Conservation (phyloP, 1,139 yeast genomes). For the Saccharomyces hybrid region DNA sequence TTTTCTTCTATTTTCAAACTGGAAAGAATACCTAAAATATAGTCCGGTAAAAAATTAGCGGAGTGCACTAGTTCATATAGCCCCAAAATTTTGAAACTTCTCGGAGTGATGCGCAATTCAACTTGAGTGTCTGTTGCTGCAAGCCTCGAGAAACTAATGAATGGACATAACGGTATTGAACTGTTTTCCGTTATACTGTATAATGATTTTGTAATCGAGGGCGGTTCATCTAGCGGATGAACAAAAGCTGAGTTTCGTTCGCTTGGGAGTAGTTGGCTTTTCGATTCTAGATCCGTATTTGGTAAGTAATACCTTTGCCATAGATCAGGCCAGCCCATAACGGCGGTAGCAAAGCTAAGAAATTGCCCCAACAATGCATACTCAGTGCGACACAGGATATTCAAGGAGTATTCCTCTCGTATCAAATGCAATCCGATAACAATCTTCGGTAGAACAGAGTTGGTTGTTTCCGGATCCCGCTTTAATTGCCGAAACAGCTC, state of each 20-base stretch:
- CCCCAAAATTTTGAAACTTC: constrained; percentile 51
- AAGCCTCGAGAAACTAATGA: constrained; percentile 59
- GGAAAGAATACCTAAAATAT: constrained; percentile 53
- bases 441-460: constrained; percentile 45
- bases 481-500: not conserved
- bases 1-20: constrained; percentile 45
- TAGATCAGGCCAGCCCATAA: constrained; percentile 68
- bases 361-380: constrained; percentile 43
- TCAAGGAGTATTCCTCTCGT: constrained; percentile 65
- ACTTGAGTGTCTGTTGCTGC: constrained; percentile 56
- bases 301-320: constrained; percentile 57
- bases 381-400: constrained; percentile 39
- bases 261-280: not conserved
- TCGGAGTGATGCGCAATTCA: constrained; percentile 56
- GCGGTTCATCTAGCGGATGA: constrained; percentile 31
- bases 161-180: constrained; percentile 35
- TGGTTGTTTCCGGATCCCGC: constrained; percentile 1
- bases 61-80: constrained; percentile 59
- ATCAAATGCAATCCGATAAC: constrained; percentile 64
- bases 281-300: constrained; percentile 13
- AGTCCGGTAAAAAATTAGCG: constrained; percentile 42
- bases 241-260: constrained; percentile 12
- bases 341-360: constrained; percentile 51
- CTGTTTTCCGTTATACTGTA: constrained; percentile 28
- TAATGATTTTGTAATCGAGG: constrained; percentile 29